phyloP scores from a whole-genome alignment of 2,329 filamentous ascomycete species.

The Calonectria hongkongensis region DNA sequence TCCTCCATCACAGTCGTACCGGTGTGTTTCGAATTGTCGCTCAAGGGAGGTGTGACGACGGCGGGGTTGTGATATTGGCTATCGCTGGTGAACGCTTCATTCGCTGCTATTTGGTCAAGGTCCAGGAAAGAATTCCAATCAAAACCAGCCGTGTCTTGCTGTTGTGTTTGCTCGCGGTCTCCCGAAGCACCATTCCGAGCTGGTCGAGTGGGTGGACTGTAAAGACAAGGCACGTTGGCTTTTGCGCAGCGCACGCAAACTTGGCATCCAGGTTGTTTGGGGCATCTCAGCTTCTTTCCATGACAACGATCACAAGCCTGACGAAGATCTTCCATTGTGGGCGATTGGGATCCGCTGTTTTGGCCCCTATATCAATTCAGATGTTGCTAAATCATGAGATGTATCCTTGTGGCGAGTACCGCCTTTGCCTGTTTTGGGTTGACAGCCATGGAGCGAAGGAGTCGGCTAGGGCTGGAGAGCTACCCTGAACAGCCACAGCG shows the following conservation, averaged over 20 bases:
- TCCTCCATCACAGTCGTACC: slow-evolving; percentile 35
- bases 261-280: slow-evolving; percentile 60
- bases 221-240: slow-evolving; percentile 63
- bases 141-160: slow-evolving; percentile 41
- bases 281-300: slow-evolving; percentile 68
- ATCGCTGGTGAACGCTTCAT: background rate
- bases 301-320: slow-evolving; percentile 67
- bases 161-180: slow-evolving; percentile 13
- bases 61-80: slow-evolving; percentile 3
- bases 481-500: slow-evolving; percentile 13
- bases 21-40: slow-evolving; percentile 16
- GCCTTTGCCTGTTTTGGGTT: slow-evolving; percentile 1
- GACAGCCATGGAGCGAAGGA: background rate
- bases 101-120: slow-evolving; percentile 37
- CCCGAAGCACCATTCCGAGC: slow-evolving; percentile 26
- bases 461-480: background rate
- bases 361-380: background rate
- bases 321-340: slow-evolving; percentile 53
- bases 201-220: slow-evolving; percentile 62
- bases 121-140: slow-evolving; percentile 49
- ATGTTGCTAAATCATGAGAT: background rate
- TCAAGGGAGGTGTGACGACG: slow-evolving; percentile 38
- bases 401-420: background rate
- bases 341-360: background rate
- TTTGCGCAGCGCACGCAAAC: slow-evolving; percentile 65